Base-by-base conservation (phyloP, 78 protist species). In the Dictyostelium brefeldianum region DNA sequence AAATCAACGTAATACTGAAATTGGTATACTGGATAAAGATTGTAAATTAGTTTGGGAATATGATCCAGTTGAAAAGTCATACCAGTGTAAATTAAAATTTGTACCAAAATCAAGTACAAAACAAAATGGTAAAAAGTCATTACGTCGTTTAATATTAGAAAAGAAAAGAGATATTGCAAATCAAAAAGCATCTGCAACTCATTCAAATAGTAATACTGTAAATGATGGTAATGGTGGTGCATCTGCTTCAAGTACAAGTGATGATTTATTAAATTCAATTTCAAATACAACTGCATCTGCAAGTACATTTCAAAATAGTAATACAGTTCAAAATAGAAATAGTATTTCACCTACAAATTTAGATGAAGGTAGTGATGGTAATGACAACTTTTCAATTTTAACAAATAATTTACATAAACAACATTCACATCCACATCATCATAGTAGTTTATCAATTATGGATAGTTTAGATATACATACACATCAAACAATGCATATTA, bases 1-100 rank as follows among this genome's bases (percentile, higher is more conserved):
- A 0, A 17, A 36, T 36, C 50, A 36, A 54, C 25, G 36, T 54
- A 29, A 54, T 54, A 78, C 29, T 20, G 83, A 56, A 31, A 22
- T 48, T 78, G 83, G 51, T 36, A 22, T 78, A 15, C 8, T 29
- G 4, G 83, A 56, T 56, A 78, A 78, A 78, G 73, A 78, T 22
- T 78, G 65, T 78, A 87, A 87, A 87, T 80, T 87, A 41, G 84
- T 62, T 71, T 87, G 93, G 93, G 81, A 56, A 65, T 87, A 87
- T 87, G 69, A 64, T 31, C 29, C 83, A 36, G 0, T 25, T 3
- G 54, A 47, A 10, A 57, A 77, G 3, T 31, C 27, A 0, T 87
- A 81, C 64, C 59, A 65, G 54, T 83, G 91, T 54, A 69, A 83
- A 71, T 56, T 83, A 46, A 71, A 62, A 31, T 50, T 71, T 9